phyloP scores from a whole-genome alignment of 768 basidiomycete genomes.

The Strobilomyces dryophilus region DNA sequence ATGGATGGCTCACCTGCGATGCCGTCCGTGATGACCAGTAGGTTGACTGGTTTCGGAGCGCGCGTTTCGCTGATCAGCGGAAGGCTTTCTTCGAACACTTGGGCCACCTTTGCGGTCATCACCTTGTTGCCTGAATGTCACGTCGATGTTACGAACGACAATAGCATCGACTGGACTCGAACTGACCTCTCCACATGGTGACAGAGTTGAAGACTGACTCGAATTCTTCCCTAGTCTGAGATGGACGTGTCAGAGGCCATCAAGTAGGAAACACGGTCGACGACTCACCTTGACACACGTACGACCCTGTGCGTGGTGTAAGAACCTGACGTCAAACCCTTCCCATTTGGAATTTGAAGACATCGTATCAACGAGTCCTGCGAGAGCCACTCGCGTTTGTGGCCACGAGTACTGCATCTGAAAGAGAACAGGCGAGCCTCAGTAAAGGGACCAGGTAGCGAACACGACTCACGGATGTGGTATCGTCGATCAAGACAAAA shows the following conservation, averaged over 20 bases:
- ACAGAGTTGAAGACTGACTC: constrained; percentile 19
- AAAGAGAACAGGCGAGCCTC: not conserved
- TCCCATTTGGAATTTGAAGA: constrained; percentile 14
- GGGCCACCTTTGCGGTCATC: constrained; percentile 15
- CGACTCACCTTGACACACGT: constrained; percentile 9
- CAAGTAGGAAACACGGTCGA: no score
- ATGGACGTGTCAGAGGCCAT: not conserved
- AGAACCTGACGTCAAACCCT: constrained; percentile 17
- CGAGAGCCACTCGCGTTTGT: constrained; percentile 18
- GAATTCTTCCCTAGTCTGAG: constrained; percentile 16
- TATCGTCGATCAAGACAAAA: constrained; percentile 23
- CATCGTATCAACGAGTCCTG: constrained; percentile 9
- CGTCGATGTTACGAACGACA: not conserved
- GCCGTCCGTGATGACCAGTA: constrained; percentile 22
- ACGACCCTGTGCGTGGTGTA: constrained; percentile 7
- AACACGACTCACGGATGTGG: constrained; percentile 11
- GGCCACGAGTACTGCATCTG: constrained; percentile 22
- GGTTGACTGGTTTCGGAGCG: constrained; percentile 5
- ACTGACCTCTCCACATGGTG: constrained; percentile 15
- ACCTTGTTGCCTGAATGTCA: constrained; percentile 9
- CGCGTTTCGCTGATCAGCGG: not conserved
- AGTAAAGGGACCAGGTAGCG: no score
- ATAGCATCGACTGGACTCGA: not conserved
- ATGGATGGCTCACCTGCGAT: constrained; percentile 11
- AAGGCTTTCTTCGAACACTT: constrained; percentile 18